phyloP scores from a whole-genome alignment of 148 eudicot species.

The Selenicereus undatus region DNA sequence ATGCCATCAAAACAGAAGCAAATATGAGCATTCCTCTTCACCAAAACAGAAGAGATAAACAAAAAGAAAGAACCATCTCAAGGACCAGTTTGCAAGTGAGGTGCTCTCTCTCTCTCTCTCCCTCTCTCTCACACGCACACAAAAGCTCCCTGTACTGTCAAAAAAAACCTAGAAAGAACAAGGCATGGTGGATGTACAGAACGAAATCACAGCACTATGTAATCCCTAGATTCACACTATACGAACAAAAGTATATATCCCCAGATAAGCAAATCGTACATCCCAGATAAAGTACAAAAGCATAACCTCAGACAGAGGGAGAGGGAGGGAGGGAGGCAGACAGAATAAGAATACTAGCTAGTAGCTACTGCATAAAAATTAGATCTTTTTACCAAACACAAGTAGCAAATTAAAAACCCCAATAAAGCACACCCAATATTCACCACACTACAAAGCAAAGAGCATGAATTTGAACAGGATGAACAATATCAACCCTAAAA shows the following conservation, averaged over 20 bases:
- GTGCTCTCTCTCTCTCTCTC: not conserved
- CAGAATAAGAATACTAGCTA: not conserved
- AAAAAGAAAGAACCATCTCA: not conserved
- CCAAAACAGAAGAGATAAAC: not conserved
- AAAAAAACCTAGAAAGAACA: too few relatives aligned
- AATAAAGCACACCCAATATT: not conserved
- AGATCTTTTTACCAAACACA: not conserved
- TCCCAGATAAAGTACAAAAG: not conserved
- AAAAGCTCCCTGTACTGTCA: too few relatives aligned
- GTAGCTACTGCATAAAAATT: not conserved
- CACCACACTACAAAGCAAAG: not conserved
- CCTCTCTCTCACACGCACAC: constrained; percentile 5
- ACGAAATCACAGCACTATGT: not conserved
- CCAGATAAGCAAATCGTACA: not conserved
- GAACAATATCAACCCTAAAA: not conserved
- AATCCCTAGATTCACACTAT: not conserved
- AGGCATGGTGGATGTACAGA: too few relatives aligned
- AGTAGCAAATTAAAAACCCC: not conserved
- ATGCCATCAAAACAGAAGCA: not conserved
- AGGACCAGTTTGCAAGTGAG: not conserved
- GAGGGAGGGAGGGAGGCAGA: not conserved
- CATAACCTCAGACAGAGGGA: not conserved
- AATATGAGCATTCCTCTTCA: too few relatives aligned
- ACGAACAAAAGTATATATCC: not conserved
- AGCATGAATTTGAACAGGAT: not conserved